phyloP scores from a whole-genome alignment of 148 eudicot species.

The Vaccinium darrowii region DNA sequence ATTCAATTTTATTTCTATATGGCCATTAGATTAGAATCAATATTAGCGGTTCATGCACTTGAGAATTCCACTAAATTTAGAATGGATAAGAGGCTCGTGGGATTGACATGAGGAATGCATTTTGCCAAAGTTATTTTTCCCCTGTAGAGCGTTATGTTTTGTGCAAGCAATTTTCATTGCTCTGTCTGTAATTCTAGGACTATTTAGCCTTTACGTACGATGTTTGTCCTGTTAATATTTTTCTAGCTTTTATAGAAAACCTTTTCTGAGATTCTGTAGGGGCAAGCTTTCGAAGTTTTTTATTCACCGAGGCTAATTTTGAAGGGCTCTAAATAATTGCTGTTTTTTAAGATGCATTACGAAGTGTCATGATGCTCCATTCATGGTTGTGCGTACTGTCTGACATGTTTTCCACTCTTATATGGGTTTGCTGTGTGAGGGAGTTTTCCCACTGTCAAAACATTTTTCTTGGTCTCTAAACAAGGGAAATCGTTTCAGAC shows the following conservation, averaged over 20 bases:
- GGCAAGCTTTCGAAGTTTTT: background rate
- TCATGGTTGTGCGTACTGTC: background rate
- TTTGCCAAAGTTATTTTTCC: background rate
- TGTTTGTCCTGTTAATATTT: background rate
- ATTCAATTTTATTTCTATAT: too few species aligned
- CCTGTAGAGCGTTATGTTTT: background rate
- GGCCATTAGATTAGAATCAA: too few species aligned
- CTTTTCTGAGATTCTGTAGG: background rate
- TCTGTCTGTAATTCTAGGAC: background rate
- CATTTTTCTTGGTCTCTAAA: background rate
- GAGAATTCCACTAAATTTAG: too few species aligned
- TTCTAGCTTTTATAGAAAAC: background rate
- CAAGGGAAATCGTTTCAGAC: slow-evolving; percentile 33
- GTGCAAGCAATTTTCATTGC: background rate
- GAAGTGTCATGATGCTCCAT: background rate
- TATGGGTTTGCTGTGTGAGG: slow-evolving; percentile 2
- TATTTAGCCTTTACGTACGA: background rate
- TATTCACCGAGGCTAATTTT: background rate
- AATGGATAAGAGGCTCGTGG: too few species aligned
- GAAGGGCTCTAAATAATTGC: background rate
- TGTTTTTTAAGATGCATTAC: background rate
- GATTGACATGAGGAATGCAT: too few species aligned
- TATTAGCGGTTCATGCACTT: too few species aligned
- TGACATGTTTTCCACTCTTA: background rate
- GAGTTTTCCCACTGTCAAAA: background rate